Conservation (phyloP, 257 asterid genomes). For the Dorcoceras hygrometricum region DNA sequence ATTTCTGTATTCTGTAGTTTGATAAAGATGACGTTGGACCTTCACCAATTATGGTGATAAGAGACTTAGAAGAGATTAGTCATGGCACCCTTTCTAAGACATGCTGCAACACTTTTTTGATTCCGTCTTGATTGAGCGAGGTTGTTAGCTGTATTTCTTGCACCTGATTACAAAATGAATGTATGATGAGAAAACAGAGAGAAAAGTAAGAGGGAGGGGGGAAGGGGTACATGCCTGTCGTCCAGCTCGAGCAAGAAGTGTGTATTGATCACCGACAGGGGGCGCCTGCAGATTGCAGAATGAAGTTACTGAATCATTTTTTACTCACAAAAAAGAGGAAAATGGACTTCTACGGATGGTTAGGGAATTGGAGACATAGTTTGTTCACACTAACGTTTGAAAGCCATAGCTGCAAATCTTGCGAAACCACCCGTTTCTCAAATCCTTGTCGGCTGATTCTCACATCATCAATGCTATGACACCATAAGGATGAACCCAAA, state of each 20-base stretch:
- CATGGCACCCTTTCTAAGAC: conserved; percentile 87
- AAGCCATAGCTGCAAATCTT: conserved; percentile 97
- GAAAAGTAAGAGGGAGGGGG: not conserved
- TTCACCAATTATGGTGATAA: conserved; percentile 3
- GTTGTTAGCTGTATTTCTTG: conserved; percentile 92
- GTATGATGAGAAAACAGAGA: not conserved
- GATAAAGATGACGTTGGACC: conserved; percentile 6
- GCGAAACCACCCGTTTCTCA: conserved; percentile 93
- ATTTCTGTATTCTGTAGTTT: not conserved
- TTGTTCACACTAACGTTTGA: conserved; percentile 62
- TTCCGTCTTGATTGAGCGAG: conserved; percentile 90
- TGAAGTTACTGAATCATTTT: not conserved
- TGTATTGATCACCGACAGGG: conserved; percentile 65
- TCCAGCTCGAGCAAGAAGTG: conserved; percentile 96
- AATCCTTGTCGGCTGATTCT: conserved; percentile 83
- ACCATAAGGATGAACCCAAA: conserved; percentile 1
- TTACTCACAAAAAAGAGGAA: conserved; percentile 2
- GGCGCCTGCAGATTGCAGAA: conserved; percentile 54
- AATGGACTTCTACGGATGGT: not conserved
- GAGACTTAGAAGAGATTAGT: conserved; percentile 1
- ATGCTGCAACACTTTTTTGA: conserved; percentile 72
- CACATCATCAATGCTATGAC: conserved; percentile 54
- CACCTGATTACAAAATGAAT: conserved; percentile 40
- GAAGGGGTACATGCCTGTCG: conserved; percentile 56
- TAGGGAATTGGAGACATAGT: not conserved